Conservation (phyloP, 768 basidiomycete genomes). For the Boletus speciosus region DNA sequence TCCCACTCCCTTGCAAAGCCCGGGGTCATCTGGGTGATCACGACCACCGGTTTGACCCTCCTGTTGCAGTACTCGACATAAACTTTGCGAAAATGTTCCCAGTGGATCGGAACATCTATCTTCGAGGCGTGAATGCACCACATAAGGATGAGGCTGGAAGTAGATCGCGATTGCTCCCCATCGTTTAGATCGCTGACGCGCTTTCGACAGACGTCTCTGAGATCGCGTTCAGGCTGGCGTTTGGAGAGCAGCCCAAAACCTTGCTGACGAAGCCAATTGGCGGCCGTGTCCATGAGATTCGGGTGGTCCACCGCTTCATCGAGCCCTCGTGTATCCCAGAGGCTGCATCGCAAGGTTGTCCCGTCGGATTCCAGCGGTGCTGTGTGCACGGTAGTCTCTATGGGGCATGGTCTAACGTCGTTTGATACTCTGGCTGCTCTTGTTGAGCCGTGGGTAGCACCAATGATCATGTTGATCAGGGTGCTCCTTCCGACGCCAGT, state of each 20-base stretch:
- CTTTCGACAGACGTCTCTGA: conserved; percentile 16
- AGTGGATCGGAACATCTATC: conserved; percentile 25
- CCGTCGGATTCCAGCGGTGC: conserved; percentile 1
- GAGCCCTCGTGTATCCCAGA: conserved; percentile 29
- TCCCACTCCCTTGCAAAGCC: conserved; percentile 14
- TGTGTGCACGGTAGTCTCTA: conserved; percentile 18
- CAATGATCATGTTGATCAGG: conserved; percentile 27
- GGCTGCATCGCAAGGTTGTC: conserved; percentile 8
- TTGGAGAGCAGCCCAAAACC: conserved; percentile 14
- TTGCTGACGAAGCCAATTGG: conserved; percentile 21
- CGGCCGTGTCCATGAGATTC: conserved; percentile 16
- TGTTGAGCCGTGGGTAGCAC: conserved; percentile 7
- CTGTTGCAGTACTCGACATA: conserved; percentile 24
- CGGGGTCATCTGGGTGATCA: conserved; percentile 25
- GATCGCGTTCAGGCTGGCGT: conserved; percentile 22
- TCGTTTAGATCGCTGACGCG: conserved; percentile 13
- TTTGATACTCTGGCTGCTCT: conserved; percentile 21
- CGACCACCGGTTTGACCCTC: conserved; percentile 25
- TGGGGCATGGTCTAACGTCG: conserved; percentile 23
- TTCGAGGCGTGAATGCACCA: conserved; percentile 32
- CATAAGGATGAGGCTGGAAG: conserved; percentile 18
- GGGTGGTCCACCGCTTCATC: conserved; percentile 25
- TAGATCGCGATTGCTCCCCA: conserved; percentile 3
- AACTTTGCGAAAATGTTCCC: conserved; percentile 26
- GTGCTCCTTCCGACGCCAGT: conserved; percentile 30